Evolutionary conservation across 306 rosid species (phyloP).

Genomic region (Quercus dentata): DNA sequence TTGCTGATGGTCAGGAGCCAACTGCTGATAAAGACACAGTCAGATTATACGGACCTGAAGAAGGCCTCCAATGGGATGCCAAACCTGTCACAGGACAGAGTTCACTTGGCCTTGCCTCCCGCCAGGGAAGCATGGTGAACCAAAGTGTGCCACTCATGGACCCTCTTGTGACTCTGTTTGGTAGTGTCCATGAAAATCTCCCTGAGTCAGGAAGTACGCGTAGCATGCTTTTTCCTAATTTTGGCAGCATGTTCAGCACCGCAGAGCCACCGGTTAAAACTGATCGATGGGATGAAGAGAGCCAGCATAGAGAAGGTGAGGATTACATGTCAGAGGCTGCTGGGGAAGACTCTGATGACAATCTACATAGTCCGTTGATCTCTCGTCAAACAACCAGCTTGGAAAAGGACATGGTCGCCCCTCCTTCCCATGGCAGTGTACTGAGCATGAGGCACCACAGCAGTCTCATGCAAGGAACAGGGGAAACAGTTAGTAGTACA

Average conservation of each 20-base stretch:
- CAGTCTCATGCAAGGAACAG: slow-evolving; percentile 76
- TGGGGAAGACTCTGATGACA: slow-evolving; percentile 75
- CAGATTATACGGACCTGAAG: slow-evolving; percentile 75
- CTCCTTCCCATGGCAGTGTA: slow-evolving; percentile 69
- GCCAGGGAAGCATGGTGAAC: slow-evolving; percentile 82
- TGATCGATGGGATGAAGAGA: slow-evolving; percentile 85
- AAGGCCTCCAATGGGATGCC: slow-evolving; percentile 87
- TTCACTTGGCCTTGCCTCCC: slow-evolving; percentile 70
- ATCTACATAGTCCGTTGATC: slow-evolving; percentile 80
- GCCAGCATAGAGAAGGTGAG: slow-evolving; percentile 68
- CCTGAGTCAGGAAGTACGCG: slow-evolving; percentile 60
- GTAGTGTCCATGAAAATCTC: slow-evolving; percentile 73
- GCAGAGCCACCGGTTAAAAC: slow-evolving; percentile 54
- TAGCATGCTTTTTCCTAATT: slow-evolving; percentile 64
- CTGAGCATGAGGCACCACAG: slow-evolving; percentile 71
- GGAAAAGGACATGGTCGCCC: slow-evolving; percentile 71
- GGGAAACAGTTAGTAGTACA: slow-evolving; percentile 65
- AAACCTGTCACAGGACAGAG: slow-evolving; percentile 76
- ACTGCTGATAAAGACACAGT: slow-evolving; percentile 59
- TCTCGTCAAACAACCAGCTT: slow-evolving; percentile 84
- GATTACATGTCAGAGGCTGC: slow-evolving; percentile 57
- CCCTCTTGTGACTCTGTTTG: slow-evolving; percentile 75
- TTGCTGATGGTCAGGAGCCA: slow-evolving; percentile 41
- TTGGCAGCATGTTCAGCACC: slow-evolving; percentile 86
- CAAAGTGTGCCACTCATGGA: slow-evolving; percentile 68